Conservation (phyloP, 805 yeast species). For the Candida patagonica region DNA sequence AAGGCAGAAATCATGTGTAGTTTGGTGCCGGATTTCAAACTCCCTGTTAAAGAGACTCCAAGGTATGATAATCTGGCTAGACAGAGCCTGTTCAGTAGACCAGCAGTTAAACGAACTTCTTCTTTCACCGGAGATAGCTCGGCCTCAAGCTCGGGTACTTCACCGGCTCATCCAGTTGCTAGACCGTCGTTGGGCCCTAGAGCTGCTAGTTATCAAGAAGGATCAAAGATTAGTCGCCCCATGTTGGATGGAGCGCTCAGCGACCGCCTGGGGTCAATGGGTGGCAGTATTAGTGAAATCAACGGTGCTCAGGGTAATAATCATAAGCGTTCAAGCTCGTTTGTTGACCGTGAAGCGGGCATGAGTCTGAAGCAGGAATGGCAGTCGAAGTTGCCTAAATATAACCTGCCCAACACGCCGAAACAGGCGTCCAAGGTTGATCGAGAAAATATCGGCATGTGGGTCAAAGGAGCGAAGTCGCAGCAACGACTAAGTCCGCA, state of each 20-base stretch:
- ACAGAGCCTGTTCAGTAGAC: constrained; percentile 5
- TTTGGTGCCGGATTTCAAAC: constrained; percentile 19
- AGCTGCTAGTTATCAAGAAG: constrained; percentile 7
- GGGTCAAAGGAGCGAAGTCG: constrained; percentile 26
- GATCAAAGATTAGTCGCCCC: neutral
- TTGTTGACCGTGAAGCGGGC: neutral
- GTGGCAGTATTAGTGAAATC: neutral
- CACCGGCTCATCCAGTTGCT: neutral
- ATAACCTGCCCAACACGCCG: neutral
- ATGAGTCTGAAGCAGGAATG: neutral
- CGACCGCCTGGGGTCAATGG: too few species aligned
- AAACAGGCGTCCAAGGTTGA: constrained; percentile 5
- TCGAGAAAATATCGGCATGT: constrained; percentile 25
- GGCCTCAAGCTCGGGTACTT: neutral
- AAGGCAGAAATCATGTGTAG: constrained; percentile 26
- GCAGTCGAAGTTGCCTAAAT: neutral
- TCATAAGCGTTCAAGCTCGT: neutral
- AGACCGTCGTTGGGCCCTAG: constrained; percentile 12
- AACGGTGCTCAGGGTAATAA: neutral
- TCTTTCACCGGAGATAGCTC: neutral
- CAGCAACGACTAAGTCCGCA: constrained; percentile 24
- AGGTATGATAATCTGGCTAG: constrained; percentile 16
- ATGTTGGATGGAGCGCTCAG: too few species aligned
- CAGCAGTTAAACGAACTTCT: neutral
- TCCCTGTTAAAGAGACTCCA: constrained; percentile 12